phyloP scores from a whole-genome alignment of 805 yeast genomes.

The Suhomyces faveliae region DNA sequence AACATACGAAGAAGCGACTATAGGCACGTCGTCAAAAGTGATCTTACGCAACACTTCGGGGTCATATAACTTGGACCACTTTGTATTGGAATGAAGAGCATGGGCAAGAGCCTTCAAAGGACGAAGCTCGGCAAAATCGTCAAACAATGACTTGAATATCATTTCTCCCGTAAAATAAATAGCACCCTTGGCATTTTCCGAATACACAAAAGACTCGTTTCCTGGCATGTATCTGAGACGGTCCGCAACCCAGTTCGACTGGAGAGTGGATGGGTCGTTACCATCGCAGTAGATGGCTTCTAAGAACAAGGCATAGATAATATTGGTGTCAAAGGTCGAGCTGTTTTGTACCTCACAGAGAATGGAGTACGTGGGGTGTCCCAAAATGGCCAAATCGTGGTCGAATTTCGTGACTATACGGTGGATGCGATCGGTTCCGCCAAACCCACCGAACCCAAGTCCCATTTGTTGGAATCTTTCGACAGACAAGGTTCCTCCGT shows the following conservation, averaged over 20 bases:
- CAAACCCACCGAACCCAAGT: slow-evolving; percentile 47
- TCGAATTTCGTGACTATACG: slow-evolving; percentile 39
- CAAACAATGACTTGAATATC: slow-evolving; percentile 52
- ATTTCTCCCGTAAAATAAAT: slow-evolving; percentile 55
- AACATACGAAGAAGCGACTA: slow-evolving; percentile 50
- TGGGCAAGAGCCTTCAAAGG: slow-evolving; percentile 41
- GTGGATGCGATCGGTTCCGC: slow-evolving; percentile 51
- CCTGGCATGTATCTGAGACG: slow-evolving; percentile 28
- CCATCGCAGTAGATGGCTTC: slow-evolving; percentile 59
- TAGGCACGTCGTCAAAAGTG: slow-evolving; percentile 37
- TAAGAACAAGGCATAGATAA: slow-evolving; percentile 54
- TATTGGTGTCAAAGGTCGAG: slow-evolving; percentile 51
- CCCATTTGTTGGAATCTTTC: slow-evolving; percentile 57
- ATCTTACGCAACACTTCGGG: slow-evolving; percentile 25
- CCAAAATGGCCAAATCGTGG: slow-evolving; percentile 36
- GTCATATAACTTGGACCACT: slow-evolving; percentile 42
- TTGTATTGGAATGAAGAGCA: slow-evolving; percentile 29
- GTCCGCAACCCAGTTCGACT: slow-evolving; percentile 51
- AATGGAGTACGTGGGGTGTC: slow-evolving; percentile 38
- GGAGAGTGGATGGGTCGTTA: slow-evolving; percentile 10
- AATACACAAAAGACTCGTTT: slow-evolving; percentile 25
- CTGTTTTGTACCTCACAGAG: slow-evolving; percentile 31
- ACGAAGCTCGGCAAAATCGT: slow-evolving; percentile 45
- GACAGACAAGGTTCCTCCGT: slow-evolving; percentile 48
- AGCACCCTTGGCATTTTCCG: slow-evolving; percentile 4